Conservation (phyloP, 2,329 filamentous ascomycete species). For the Camillea tinctor region DNA sequence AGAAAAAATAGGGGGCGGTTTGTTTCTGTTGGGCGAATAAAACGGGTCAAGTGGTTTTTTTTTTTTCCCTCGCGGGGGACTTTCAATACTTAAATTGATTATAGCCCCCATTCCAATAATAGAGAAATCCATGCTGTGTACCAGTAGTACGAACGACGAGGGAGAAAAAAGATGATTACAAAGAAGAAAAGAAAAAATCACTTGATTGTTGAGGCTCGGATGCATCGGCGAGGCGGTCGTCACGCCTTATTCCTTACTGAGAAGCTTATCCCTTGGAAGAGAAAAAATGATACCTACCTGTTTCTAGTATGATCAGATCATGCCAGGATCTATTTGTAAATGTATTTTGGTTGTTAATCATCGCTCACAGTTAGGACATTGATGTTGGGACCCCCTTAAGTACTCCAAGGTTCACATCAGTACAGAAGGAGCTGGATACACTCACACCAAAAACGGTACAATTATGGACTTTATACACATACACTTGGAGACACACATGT, state of each 20-base stretch:
- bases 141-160: not conserved
- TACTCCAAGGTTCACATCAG: not conserved
- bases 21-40: not conserved
- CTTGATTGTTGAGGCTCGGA: not conserved
- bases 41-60: not conserved
- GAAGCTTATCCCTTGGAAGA: not conserved
- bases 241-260: not conserved
- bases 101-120: not conserved
- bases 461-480: not conserved
- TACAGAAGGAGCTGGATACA: not conserved
- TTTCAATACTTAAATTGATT: not conserved
- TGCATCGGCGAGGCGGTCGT: not conserved
- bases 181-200: not conserved
- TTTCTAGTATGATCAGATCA: not conserved
- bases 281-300: not conserved
- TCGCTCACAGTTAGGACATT: not conserved
- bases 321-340: not conserved
- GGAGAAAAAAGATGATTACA: not conserved
- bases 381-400: not conserved
- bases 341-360: not conserved
- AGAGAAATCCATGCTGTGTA: not conserved
- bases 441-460: not conserved
- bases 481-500: not conserved
- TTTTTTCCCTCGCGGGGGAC: not conserved
- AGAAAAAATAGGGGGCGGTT: not conserved